Conservation (phyloP, 2,329 filamentous ascomycete species). For the Pseudocercospora eumusae region DNA sequence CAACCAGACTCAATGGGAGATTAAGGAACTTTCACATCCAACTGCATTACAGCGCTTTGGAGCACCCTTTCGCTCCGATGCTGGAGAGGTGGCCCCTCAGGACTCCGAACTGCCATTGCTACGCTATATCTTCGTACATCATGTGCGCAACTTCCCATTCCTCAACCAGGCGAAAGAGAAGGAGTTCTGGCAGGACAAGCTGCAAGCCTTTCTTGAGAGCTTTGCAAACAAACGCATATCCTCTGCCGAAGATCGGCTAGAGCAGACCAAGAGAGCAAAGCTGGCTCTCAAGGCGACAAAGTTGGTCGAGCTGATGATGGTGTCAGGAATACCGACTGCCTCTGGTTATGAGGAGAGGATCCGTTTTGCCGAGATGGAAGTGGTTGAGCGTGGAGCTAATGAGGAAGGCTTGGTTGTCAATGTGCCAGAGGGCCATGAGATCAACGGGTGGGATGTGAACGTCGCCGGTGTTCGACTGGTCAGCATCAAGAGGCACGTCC, state of each 20-base stretch:
- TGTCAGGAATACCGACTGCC: constrained; percentile 91
- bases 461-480: constrained; percentile 83
- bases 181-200: constrained; percentile 99
- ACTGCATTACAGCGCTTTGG: constrained; percentile 94
- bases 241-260: constrained; percentile 90
- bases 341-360: constrained; percentile 98
- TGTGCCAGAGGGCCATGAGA: constrained; percentile 83
- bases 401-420: constrained; percentile 86
- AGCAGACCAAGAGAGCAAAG: constrained; percentile 94
- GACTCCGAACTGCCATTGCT: constrained; percentile 93
- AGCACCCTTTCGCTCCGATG: constrained; percentile 89
- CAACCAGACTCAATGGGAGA: constrained; percentile 86
- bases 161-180: constrained; percentile 95
- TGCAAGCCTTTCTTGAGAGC: constrained; percentile 94
- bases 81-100: constrained; percentile 86
- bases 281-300: constrained; percentile 91
- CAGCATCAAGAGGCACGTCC: constrained; percentile 78
- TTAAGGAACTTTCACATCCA: constrained; percentile 88
- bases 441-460: constrained; percentile 97
- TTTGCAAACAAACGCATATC: constrained; percentile 98
- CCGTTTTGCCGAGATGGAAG: constrained; percentile 93
- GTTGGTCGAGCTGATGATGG: constrained; percentile 98
- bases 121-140: constrained; percentile 95
- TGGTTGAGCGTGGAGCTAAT: constrained; percentile 89
- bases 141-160: constrained; percentile 97